Evolutionary conservation across 345 rosid species (phyloP).

Genomic region (Arabidopsis suecica): DNA sequence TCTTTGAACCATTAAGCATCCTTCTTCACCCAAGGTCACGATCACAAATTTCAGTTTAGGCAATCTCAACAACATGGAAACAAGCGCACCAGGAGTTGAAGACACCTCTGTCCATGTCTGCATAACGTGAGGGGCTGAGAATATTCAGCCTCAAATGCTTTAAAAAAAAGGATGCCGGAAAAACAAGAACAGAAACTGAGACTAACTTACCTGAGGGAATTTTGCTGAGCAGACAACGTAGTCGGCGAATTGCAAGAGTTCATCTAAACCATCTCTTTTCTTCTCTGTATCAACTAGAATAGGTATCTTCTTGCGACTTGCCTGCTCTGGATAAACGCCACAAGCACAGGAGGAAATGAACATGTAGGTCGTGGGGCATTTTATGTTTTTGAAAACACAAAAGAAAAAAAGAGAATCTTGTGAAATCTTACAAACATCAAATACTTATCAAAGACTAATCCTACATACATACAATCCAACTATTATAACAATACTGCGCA

Average conservation of each 20-base stretch:
- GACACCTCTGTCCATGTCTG: conserved; percentile 85
- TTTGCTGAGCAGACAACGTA: conserved; percentile 80
- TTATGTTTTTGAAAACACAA: background rate
- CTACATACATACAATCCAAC: conserved; percentile 9
- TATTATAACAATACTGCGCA: background rate
- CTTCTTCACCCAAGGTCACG: conserved; percentile 85
- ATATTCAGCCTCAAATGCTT: background rate
- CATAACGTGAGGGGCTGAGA: conserved; percentile 5
- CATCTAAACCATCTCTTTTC: conserved; percentile 78
- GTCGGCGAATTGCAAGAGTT: conserved; percentile 63
- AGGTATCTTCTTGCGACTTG: conserved; percentile 70
- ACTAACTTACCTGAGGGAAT: conserved; percentile 71
- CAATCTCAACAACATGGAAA: conserved; percentile 75
- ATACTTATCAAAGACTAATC: conserved; percentile 12
- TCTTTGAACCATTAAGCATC: conserved; percentile 90
- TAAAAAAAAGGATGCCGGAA: background rate
- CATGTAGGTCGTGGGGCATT: conserved; percentile 15
- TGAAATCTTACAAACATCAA: conserved; percentile 1
- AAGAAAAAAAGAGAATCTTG: background rate
- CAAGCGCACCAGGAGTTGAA: conserved; percentile 73
- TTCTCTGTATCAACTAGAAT: conserved; percentile 83
- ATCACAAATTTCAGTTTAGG: conserved; percentile 78
- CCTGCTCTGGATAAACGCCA: conserved; percentile 74
- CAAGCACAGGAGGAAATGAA: conserved; percentile 38
- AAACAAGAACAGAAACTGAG: background rate